Percentiles rank a stretch among this genome's conserved stretches.
These are phyloP conservation scores for Orobanche coerulescens DNA, from an alignment of 257 asterid species.

Conservation along the genomic window DNA sequence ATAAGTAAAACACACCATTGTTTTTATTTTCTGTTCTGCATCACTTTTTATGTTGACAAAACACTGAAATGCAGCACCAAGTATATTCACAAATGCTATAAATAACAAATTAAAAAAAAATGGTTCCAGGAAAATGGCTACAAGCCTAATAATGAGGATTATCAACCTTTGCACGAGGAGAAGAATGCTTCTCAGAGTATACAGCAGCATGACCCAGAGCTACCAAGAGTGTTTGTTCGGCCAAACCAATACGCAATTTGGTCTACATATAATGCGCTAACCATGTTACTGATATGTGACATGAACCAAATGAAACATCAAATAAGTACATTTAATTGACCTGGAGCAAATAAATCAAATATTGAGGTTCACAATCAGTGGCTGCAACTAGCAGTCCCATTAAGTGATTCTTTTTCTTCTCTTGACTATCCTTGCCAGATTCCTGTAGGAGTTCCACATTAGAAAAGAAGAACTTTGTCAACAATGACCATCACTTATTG, in stretches of 20 bases:
- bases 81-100: not conserved
- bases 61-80: too few relatives aligned
- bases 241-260: conserved; percentile 85
- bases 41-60: too few relatives aligned
- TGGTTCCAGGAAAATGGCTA: not conserved
- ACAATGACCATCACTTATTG: conserved; percentile 3
- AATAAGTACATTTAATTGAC: conserved; percentile 27
- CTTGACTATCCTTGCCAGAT: conserved; percentile 93
- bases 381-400: conserved; percentile 88
- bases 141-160: conserved; percentile 31
- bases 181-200: conserved; percentile 57
- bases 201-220: conserved; percentile 86
- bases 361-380: conserved; percentile 93
- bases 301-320: conserved; percentile 16
- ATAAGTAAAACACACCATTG: not conserved
- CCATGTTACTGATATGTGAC: conserved; percentile 24
- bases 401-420: conserved; percentile 81
- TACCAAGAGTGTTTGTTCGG: conserved; percentile 77
- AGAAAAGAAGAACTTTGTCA: conserved; percentile 15
- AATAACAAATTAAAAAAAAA: not conserved
- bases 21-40: not conserved
- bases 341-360: conserved; percentile 93
- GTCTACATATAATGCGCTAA: conserved; percentile 52
- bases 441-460: conserved; percentile 40
- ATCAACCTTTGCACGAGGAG: conserved; percentile 44